phyloP scores from a whole-genome alignment of 306 rosid species.

The Trifolium pratense region DNA sequence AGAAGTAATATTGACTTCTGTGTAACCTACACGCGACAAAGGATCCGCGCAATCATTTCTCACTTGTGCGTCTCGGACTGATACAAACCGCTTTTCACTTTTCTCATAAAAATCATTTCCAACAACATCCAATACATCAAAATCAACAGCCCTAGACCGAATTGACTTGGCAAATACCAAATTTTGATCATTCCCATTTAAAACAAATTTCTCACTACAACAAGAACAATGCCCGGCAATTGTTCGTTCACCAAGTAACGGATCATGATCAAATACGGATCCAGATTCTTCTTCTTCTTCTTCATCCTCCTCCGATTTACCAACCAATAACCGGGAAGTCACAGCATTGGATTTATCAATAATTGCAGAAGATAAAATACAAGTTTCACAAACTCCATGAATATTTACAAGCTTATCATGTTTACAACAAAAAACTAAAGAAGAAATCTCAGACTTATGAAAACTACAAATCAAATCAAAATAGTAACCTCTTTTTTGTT shows the following conservation, averaged over 20 bases:
- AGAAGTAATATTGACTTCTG: conserved; percentile 73
- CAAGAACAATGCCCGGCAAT: conserved; percentile 58
- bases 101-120: conserved; percentile 42
- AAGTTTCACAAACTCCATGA: conserved; percentile 75
- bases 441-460: conserved; percentile 81
- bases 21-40: conserved; percentile 72
- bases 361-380: conserved; percentile 74
- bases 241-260: conserved; percentile 51
- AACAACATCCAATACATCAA: conserved; percentile 50
- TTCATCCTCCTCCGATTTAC: conserved; percentile 55
- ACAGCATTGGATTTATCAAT: conserved; percentile 62
- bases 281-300: conserved; percentile 46
- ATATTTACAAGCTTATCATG: conserved; percentile 83
- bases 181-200: conserved; percentile 40
- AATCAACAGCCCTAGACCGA: conserved; percentile 52
- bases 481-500: conserved; percentile 61
- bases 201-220: conserved; percentile 59
- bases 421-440: conserved; percentile 63
- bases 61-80: conserved; percentile 42
- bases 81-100: conserved; percentile 41
- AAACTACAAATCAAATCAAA: conserved; percentile 71
- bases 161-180: conserved; percentile 48
- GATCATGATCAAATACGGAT: conserved; percentile 53
- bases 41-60: conserved; percentile 56
- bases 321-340: conserved; percentile 63